Conservation (phyloP, 2,329 filamentous ascomycete species). For the Ophiostoma populinum region DNA sequence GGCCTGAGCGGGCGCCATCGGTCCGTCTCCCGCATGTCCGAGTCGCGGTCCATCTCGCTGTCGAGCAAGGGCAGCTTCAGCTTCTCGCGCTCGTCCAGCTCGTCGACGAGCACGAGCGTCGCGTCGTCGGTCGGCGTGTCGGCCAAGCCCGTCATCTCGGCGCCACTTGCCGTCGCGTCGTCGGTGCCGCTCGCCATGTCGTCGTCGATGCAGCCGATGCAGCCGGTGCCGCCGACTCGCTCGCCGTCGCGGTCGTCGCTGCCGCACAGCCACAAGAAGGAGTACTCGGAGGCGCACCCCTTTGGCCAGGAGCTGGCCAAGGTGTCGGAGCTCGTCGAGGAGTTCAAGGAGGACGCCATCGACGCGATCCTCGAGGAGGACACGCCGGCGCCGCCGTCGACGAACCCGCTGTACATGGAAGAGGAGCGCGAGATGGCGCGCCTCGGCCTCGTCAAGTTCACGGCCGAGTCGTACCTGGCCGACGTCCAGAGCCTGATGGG, state of each 20-base stretch:
- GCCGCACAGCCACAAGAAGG: slow-evolving; percentile 22
- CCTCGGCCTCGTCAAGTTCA: slow-evolving; percentile 55
- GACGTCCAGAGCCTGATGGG: slow-evolving; percentile 59
- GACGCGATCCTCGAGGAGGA: neutral
- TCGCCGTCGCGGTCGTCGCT: slow-evolving; percentile 10
- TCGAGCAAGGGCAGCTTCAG: slow-evolving; percentile 39
- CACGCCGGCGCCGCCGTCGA: neutral
- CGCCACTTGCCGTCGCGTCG: neutral
- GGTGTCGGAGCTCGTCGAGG: slow-evolving; percentile 83
- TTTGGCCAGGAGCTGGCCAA: slow-evolving; percentile 84
- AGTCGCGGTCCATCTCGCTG: slow-evolving; percentile 32
- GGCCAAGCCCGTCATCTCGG: neutral
- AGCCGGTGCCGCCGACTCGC: no score
- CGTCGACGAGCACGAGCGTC: slow-evolving; percentile 31
- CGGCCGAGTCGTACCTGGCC: slow-evolving; percentile 64
- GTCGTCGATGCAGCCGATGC: slow-evolving; percentile 1
- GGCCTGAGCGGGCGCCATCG: slow-evolving; percentile 37
- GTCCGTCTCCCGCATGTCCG: slow-evolving; percentile 33
- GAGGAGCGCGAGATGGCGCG: slow-evolving; percentile 54
- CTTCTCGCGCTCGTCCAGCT: slow-evolving; percentile 40
- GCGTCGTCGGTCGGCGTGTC: slow-evolving; percentile 21
- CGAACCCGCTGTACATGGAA: slow-evolving; percentile 35
- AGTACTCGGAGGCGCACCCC: slow-evolving; percentile 38
- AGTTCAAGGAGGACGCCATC: slow-evolving; percentile 44
- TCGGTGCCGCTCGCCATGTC: slow-evolving; percentile 4